Conservation (phyloP, 83 land plant genomes). For the Isoetes engelmannii region DNA sequence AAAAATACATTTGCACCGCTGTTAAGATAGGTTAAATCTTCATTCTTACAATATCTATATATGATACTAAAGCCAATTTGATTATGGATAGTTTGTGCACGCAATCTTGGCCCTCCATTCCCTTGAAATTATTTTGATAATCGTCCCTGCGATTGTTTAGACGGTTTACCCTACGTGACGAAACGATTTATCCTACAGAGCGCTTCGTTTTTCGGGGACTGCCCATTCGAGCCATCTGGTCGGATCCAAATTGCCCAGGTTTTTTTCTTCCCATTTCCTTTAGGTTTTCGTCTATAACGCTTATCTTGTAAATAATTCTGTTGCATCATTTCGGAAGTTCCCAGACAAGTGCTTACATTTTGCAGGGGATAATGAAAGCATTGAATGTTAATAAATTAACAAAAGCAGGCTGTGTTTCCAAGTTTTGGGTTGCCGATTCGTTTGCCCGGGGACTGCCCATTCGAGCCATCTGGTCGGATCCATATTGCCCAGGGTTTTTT, state of each 20-base stretch:
- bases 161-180: too few species aligned
- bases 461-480: slow-evolving; percentile 93
- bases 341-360: neutral
- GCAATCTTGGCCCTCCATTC: too few species aligned
- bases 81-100: too few species aligned
- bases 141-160: too few species aligned
- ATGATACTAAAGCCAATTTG: too few species aligned
- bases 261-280: neutral
- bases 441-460: too few species aligned
- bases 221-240: slow-evolving; percentile 96
- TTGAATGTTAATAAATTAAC: slow-evolving; percentile 84
- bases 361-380: slow-evolving; percentile 90
- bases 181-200: too few species aligned
- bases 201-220: too few species aligned
- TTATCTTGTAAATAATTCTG: neutral
- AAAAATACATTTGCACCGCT: too few species aligned
- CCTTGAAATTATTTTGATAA: too few species aligned
- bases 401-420: slow-evolving; percentile 68
- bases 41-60: too few species aligned
- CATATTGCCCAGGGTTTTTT: slow-evolving; percentile 85
- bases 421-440: slow-evolving; percentile 98
- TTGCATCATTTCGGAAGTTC: neutral
- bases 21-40: too few species aligned
- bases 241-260: slow-evolving; percentile 98
- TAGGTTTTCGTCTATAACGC: neutral